Evolutionary conservation across 73 alveolate species (phyloP).

Genomic region (Tetrahymena thermophila): DNA sequence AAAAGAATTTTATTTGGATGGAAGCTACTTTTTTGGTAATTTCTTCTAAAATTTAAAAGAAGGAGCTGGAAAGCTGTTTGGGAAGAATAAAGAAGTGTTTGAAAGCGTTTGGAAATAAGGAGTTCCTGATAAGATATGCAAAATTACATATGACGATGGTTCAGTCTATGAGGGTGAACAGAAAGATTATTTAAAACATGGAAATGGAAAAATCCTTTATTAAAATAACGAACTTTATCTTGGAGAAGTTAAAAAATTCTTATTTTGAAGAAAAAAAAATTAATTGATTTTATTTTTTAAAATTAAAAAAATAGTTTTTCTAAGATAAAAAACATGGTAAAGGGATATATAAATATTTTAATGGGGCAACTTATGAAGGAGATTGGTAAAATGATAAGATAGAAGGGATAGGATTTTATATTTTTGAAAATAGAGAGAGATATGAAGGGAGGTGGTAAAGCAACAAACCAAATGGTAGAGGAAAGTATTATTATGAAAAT

Average conservation of each 20-base stretch:
- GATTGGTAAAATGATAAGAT: slow-evolving; percentile 16
- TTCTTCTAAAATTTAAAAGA: not conserved
- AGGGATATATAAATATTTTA: not conserved
- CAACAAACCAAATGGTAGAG: not conserved
- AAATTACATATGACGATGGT: not conserved
- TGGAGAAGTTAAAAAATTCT: not conserved
- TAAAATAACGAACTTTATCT: not conserved
- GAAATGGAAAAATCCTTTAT: not conserved
- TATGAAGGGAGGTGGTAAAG: not conserved
- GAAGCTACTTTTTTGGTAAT: not conserved
- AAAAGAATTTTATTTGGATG: not conserved
- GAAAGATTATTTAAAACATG: not conserved
- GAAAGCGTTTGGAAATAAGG: not conserved
- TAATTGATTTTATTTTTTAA: too few relatives aligned
- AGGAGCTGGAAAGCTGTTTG: not conserved
- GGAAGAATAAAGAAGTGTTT: not conserved
- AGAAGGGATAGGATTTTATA: slow-evolving; percentile 14
- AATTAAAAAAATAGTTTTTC: not conserved
- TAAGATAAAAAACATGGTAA: slow-evolving; percentile 10
- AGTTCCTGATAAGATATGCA: not conserved
- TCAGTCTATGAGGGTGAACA: not conserved
- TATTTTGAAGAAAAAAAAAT: not conserved
- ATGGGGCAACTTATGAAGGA: slow-evolving; percentile 28
- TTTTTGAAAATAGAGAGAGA: not conserved
- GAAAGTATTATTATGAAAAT: not conserved